These are phyloP conservation scores for Botryotinia narcissicola DNA, from an alignment of 2,329 filamentous ascomycete species.

Conservation along the genomic window DNA sequence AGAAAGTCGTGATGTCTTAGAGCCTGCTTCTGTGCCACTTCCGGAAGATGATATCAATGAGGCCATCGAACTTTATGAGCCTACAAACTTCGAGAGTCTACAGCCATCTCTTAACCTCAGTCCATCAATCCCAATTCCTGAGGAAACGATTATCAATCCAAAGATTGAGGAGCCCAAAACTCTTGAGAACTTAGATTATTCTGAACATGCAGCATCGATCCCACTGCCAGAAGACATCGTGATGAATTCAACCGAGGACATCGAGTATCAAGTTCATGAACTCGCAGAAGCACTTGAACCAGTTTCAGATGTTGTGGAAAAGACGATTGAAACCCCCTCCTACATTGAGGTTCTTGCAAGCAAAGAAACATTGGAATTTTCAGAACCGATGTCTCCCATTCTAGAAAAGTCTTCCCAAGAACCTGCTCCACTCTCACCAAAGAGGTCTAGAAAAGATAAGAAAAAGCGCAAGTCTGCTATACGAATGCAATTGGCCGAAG, in stretches of 20 bases:
- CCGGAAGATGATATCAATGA: background rate
- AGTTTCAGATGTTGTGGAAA: background rate
- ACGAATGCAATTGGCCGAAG: conserved; percentile 17
- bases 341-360: background rate
- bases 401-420: background rate
- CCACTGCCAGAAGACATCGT: background rate
- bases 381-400: background rate
- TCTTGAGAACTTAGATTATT: background rate
- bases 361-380: background rate
- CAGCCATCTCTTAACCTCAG: background rate
- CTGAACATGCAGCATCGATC: conserved; percentile 3
- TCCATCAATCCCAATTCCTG: background rate
- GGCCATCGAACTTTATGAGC: background rate
- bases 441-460: conserved; percentile 30
- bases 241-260: background rate
- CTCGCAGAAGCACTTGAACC: background rate
- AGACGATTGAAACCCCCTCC: background rate
- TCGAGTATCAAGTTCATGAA: background rate
- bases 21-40: background rate
- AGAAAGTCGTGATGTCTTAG: background rate
- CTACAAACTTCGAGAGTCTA: background rate
- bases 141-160: background rate
- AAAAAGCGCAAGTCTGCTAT: conserved; percentile 25
- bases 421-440: conserved; percentile 22
- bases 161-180: background rate